These are phyloP conservation scores for Leishmania amazonensis DNA, from an alignment of 208 protist species.

Conservation along the genomic window DNA sequence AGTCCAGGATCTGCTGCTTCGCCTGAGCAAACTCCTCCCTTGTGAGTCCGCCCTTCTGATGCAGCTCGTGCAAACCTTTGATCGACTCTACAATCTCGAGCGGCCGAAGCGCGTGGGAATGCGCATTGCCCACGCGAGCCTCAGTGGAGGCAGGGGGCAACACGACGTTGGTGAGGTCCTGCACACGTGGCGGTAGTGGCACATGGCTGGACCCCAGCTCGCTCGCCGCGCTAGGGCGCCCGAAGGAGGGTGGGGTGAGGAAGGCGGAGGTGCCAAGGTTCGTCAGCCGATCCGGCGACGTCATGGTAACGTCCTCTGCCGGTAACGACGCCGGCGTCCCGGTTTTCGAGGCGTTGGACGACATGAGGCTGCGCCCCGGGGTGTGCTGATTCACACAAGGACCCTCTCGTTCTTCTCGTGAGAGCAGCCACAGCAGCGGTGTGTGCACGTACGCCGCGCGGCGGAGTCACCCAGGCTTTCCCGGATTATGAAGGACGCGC, in stretches of 20 bases:
- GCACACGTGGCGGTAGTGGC: constrained; percentile 2
- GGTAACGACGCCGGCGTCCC: not conserved
- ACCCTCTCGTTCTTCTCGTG: not conserved
- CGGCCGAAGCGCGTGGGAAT: constrained; percentile 25
- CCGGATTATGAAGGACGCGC: not conserved
- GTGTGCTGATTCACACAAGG: not conserved
- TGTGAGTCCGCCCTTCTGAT: constrained; percentile 67
- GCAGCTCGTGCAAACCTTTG: constrained; percentile 64
- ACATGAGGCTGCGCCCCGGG: not conserved
- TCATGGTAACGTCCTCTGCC: not conserved
- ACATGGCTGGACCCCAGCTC: not conserved
- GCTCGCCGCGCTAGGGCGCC: not conserved
- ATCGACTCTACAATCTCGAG: constrained; percentile 72
- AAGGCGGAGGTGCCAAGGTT: not conserved
- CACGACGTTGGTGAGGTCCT: not conserved
- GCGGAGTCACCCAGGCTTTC: not conserved
- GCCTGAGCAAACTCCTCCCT: constrained; percentile 73
- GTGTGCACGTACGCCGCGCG: not conserved
- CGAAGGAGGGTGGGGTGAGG: not conserved
- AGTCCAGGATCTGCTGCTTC: constrained; percentile 74
- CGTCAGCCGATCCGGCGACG: not conserved
- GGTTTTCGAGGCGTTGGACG: not conserved
- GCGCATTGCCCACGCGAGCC: constrained; percentile 12
- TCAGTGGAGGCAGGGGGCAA: not conserved
- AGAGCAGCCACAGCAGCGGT: not conserved